A percentile compares a stretch with the other conserved stretches of the same genome.
Evolutionary conservation across 31 red algal genomes (phyloP).

Genomic region (Bonnemaisonia californica): DNA sequence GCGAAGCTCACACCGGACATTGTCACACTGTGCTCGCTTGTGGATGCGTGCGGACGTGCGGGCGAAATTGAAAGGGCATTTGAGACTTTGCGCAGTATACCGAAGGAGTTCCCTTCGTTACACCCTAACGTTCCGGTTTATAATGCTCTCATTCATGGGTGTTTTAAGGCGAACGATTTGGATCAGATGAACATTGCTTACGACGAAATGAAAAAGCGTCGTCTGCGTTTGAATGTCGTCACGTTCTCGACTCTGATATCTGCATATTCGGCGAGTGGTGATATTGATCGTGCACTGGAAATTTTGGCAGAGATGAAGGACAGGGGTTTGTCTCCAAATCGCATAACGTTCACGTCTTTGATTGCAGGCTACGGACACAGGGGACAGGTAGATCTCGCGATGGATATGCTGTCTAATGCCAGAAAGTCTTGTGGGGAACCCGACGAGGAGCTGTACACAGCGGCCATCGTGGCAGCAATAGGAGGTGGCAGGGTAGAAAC

Average conservation of each 20-base stretch:
- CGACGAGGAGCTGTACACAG: conserved; percentile 69
- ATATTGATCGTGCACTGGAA: conserved; percentile 35
- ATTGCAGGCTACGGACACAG: conserved; percentile 56
- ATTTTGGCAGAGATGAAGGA: conserved; percentile 45
- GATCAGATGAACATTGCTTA: conserved; percentile 35
- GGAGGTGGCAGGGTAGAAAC: conserved; percentile 46
- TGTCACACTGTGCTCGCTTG: conserved; percentile 61
- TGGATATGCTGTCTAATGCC: conserved; percentile 60
- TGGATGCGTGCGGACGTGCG: conserved; percentile 73
- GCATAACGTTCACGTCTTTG: conserved; percentile 66
- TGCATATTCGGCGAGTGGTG: conserved; percentile 56
- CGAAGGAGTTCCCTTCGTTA: conserved; percentile 46
- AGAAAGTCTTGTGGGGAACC: conserved; percentile 46
- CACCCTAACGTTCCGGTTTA: conserved; percentile 64
- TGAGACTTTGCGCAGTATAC: conserved; percentile 36
- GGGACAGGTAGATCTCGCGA: conserved; percentile 48
- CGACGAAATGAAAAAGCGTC: conserved; percentile 19
- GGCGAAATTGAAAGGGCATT: conserved; percentile 40
- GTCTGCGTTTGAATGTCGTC: conserved; percentile 54
- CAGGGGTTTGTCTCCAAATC: conserved; percentile 47
- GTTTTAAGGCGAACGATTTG: conserved; percentile 53
- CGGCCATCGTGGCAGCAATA: conserved; percentile 64
- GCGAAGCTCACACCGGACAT: conserved; percentile 47
- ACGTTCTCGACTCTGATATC: conserved; percentile 69
- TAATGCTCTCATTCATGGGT: conserved; percentile 70